These are phyloP conservation scores for Cydonia oblonga DNA, from an alignment of 331 rosid species.

Conservation along the genomic window DNA sequence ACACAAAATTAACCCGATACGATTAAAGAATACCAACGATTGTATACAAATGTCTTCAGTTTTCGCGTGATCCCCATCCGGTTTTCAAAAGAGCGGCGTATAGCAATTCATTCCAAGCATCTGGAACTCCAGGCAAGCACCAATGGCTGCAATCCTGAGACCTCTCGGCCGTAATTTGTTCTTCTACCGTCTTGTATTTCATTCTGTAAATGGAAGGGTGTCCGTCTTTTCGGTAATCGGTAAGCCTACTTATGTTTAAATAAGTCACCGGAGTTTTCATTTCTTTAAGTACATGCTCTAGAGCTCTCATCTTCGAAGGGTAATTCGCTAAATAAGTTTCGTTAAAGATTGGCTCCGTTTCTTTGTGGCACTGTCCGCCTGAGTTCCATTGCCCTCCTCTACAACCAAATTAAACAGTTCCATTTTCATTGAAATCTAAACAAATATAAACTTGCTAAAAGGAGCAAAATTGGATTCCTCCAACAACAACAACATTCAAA, in stretches of 20 bases:
- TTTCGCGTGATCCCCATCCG: slow-evolving; percentile 39
- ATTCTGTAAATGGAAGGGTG: slow-evolving; percentile 84
- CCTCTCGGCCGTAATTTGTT: slow-evolving; percentile 31
- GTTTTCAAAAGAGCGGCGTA: slow-evolving; percentile 52
- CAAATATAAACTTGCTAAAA: not conserved
- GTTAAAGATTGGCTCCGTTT: slow-evolving; percentile 61
- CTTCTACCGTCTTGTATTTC: slow-evolving; percentile 47
- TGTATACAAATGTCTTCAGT: slow-evolving; percentile 10
- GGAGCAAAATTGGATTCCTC: not conserved
- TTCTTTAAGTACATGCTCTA: slow-evolving; percentile 47
- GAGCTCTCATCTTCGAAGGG: slow-evolving; percentile 77
- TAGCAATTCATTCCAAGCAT: slow-evolving; percentile 80
- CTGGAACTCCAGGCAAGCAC: slow-evolving; percentile 98
- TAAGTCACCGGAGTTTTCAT: slow-evolving; percentile 67
- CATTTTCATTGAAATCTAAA: not conserved
- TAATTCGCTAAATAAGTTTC: slow-evolving; percentile 39
- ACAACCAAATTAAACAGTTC: slow-evolving; percentile 23
- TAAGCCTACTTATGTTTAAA: slow-evolving; percentile 77
- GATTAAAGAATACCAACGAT: not conserved
- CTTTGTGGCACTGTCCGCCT: slow-evolving; percentile 83
- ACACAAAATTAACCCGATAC: not conserved
- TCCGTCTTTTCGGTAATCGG: slow-evolving; percentile 81
- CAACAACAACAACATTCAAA: not conserved
- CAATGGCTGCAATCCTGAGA: slow-evolving; percentile 98
- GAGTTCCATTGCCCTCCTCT: slow-evolving; percentile 98